Conservation (phyloP, 2,329 filamentous ascomycete species). For the Fusarium sublunatum region DNA sequence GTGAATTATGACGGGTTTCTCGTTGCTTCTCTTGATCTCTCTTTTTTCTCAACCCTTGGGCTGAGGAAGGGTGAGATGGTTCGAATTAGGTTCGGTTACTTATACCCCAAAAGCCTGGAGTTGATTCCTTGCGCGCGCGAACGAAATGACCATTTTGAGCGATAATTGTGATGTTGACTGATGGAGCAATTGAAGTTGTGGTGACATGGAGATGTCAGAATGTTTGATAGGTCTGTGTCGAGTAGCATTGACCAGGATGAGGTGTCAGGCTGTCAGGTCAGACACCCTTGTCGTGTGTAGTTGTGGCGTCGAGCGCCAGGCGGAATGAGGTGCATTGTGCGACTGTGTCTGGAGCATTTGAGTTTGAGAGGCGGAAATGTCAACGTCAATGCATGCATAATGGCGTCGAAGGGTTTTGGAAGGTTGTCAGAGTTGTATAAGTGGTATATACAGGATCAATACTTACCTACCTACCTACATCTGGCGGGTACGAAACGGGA, state of each 20-base stretch:
- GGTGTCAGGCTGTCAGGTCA: not conserved
- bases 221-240: constrained; percentile 2
- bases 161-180: constrained; percentile 1
- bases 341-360: constrained; percentile 3
- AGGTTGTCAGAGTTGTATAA: constrained; percentile 2
- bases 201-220: not conserved
- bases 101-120: constrained; percentile 47
- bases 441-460: not conserved
- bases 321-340: constrained; percentile 13
- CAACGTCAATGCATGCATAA: constrained; percentile 36
- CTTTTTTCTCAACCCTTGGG: constrained; percentile 20
- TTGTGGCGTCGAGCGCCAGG: constrained; percentile 22
- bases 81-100: constrained; percentile 46
- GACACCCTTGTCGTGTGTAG: constrained; percentile 10
- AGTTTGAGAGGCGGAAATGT: constrained; percentile 16
- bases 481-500: constrained; percentile 2
- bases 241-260: constrained; percentile 7
- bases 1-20: constrained; percentile 30
- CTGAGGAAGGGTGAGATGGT: constrained; percentile 33
- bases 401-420: constrained; percentile 29
- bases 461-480: not conserved
- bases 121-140: constrained; percentile 35
- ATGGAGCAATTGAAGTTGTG: too few species aligned
- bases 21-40: constrained; percentile 35
- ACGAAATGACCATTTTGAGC: not conserved